phyloP scores from a whole-genome alignment of 768 basidiomycete species.

The Hebeloma cylindrosporum region DNA sequence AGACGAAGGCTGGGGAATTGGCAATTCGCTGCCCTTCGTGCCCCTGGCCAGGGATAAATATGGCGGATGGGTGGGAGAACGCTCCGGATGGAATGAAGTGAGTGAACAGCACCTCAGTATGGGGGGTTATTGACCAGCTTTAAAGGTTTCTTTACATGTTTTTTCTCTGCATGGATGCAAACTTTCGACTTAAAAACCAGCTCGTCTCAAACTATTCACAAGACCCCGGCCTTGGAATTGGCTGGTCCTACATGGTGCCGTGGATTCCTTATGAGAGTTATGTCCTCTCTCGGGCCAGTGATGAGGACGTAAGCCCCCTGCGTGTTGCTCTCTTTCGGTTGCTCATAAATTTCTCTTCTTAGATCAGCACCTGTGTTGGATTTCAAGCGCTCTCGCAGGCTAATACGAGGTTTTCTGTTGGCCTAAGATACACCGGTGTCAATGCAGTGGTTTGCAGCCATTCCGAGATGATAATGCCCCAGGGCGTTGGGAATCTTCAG shows the following conservation, averaged over 20 bases:
- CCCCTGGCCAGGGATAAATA: slow-evolving; percentile 29
- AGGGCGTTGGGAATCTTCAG: slow-evolving; percentile 30
- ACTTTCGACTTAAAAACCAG: slow-evolving; percentile 26
- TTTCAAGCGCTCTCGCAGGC: slow-evolving; percentile 26
- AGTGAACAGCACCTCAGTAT: background rate
- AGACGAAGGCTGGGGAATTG: slow-evolving; percentile 22
- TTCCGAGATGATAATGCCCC: slow-evolving; percentile 23
- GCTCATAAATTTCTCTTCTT: background rate
- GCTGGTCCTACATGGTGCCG: too few species aligned
- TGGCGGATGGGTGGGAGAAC: background rate
- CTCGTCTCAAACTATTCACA: too few species aligned
- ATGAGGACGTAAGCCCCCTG: too few species aligned
- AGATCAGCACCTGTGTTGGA: slow-evolving; percentile 30
- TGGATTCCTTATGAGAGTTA: too few species aligned
- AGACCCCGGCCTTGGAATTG: too few species aligned
- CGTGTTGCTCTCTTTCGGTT: too few species aligned
- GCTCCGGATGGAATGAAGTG: background rate
- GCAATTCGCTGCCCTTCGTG: slow-evolving; percentile 33
- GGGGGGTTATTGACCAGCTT: background rate
- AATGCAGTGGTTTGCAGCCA: slow-evolving; percentile 22
- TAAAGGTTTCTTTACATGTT: slow-evolving; percentile 4
- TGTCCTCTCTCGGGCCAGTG: too few species aligned
- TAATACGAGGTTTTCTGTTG: slow-evolving; percentile 22
- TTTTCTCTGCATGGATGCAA: slow-evolving; percentile 22
- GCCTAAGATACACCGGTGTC: slow-evolving; percentile 25